Conservation (phyloP, 371 early-diverging fungal species). For the Amoeboaphelidium protococcarum region DNA sequence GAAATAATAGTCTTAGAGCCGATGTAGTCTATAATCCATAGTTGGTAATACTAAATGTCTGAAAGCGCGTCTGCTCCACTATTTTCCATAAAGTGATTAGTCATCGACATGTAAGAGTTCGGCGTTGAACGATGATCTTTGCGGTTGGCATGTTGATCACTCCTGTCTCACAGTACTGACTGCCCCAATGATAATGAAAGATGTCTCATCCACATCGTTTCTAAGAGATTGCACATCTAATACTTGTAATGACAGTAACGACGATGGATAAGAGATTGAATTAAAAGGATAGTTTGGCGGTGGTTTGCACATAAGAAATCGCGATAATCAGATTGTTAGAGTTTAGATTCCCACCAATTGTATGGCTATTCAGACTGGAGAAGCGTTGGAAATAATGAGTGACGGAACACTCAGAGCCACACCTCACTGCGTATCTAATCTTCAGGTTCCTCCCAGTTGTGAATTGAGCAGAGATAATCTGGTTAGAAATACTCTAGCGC, state of each 20-base stretch:
- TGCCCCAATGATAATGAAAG: constrained; percentile 21
- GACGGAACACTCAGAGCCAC: constrained; percentile 23
- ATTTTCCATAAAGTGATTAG: constrained; percentile 15
- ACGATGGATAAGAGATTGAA: neutral
- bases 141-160: constrained; percentile 33
- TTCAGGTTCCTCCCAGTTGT: constrained; percentile 7
- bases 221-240: too few species aligned
- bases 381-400: constrained; percentile 22
- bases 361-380: constrained; percentile 35
- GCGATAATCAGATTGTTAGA: constrained; percentile 14
- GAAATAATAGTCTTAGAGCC: constrained; percentile 9
- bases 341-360: constrained; percentile 25
- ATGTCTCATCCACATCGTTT: too few species aligned
- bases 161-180: constrained; percentile 20
- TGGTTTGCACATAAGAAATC: constrained; percentile 24
- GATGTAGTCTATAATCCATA: constrained; percentile 13
- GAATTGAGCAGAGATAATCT: constrained; percentile 6
- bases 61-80: constrained; percentile 30
- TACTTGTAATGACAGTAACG: neutral
- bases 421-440: constrained; percentile 27
- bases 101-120: constrained; percentile 4
- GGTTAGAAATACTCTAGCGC: constrained; percentile 27
- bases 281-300: constrained; percentile 10
- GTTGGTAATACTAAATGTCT: constrained; percentile 14
- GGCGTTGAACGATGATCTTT: constrained; percentile 9